These are phyloP conservation scores for Bretschneidera sinensis DNA, from an alignment of 345 rosid species.

Conservation along the genomic window DNA sequence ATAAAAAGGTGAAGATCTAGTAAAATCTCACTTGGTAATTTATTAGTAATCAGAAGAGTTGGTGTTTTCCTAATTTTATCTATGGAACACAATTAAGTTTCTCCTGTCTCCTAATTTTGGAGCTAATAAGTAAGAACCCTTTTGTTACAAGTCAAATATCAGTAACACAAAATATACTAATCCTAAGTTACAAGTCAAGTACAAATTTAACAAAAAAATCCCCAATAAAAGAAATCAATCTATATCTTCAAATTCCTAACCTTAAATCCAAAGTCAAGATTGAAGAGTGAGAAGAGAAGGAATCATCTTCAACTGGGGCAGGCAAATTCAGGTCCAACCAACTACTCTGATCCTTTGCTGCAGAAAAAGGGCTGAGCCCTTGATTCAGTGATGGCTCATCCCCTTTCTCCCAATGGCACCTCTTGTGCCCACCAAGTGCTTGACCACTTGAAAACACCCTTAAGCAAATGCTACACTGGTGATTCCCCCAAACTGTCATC, in stretches of 20 bases:
- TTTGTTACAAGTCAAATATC: constrained; percentile 9
- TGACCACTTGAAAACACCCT: constrained; percentile 67
- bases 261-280: constrained; percentile 59
- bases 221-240: not conserved
- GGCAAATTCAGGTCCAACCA: constrained; percentile 67
- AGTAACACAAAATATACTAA: constrained; percentile 7
- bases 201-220: not conserved
- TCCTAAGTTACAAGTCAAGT: constrained; percentile 20
- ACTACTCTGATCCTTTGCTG: constrained; percentile 11
- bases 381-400: constrained; percentile 25
- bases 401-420: constrained; percentile 69
- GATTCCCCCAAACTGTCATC: constrained; percentile 31
- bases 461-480: constrained; percentile 57
- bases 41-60: not conserved
- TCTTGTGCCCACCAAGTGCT: constrained; percentile 77
- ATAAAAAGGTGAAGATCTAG: too few relatives aligned
- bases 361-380: constrained; percentile 12
- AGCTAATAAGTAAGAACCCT: not conserved
- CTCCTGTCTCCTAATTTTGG: constrained; percentile 4
- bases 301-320: constrained; percentile 40
- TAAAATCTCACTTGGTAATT: not conserved
- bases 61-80: not conserved
- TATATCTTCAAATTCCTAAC: constrained; percentile 46
- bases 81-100: not conserved
- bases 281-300: constrained; percentile 38